Base-by-base conservation (phyloP, 2,329 filamentous ascomycete species). In the Helicocarpus griseus region DNA sequence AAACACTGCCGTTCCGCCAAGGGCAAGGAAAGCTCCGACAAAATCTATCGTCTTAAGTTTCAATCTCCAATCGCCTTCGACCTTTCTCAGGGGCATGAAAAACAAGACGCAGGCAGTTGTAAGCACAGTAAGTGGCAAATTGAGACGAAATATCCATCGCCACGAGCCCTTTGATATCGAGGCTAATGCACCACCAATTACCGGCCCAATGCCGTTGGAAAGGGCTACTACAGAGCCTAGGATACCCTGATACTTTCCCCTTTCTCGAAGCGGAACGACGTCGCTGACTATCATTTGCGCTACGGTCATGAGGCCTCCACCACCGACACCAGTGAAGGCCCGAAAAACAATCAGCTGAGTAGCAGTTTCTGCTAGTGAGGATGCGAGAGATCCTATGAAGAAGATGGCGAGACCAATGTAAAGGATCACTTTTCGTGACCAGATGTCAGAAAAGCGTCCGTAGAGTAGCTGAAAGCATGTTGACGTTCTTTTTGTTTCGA, bases 401-500 rank as follows among this genome's bases (percentile, higher is more conserved):
- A 85, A 70, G 14, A 82, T 67, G 0, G 65, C 70, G 1, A 82
- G 66, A 1, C 77, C 76, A 1, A 71, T 68, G 13, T 84, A 65
- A 22, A 79, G 76, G 6, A 84, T 69, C 2, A 73, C 65, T 59
- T 83, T 83, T 14, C 81, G 73, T 14, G 79, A 79, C 54, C 81
- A 75, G 7, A 83, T 76, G 59, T 83, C 80, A 0, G 79, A 81
- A 6, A 82, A 61, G 0, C 79, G 73, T 21, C 81, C 81, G 61
- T 84, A 83, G 2, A 85, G 69, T 47, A 83, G 77, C 60, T 83
- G 80, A 58, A 83, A 85, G 11, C 76, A 77, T 0, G 81, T 83
- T 8, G 81, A 85, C 1, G 86, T 88, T 29, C 89, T 76, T 43
- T 85, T 54, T 1, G 82, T 78, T 0, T 19, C n/a, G 5, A 26